Evolutionary conservation across 139 green algal species (phyloP).

Genomic region (Trebouxia sp.): DNA sequence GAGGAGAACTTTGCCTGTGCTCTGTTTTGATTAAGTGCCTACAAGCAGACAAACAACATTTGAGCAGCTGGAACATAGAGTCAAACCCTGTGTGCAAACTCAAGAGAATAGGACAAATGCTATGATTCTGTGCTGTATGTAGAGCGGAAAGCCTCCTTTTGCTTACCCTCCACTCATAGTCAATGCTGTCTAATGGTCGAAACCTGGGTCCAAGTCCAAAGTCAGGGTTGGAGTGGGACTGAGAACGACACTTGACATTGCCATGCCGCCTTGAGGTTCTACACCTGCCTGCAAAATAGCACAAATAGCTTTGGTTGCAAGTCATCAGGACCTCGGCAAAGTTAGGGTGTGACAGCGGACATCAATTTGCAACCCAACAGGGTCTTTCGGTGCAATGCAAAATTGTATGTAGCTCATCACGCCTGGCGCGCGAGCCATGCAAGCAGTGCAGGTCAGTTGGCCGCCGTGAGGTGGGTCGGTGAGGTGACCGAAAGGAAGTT

Average conservation of each 20-base stretch:
- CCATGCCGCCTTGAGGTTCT: not conserved
- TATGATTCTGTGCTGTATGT: not conserved
- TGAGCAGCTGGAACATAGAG: too few species aligned
- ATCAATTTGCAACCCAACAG: too few species aligned
- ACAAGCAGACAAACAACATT: not conserved
- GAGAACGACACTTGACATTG: not conserved
- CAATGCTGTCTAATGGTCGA: not conserved
- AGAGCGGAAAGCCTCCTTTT: not conserved
- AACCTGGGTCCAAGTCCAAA: not conserved
- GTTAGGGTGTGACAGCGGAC: too few species aligned
- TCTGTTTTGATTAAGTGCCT: not conserved
- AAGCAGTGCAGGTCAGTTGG: not conserved
- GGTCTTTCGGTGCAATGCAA: too few species aligned
- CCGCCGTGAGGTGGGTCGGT: slow-evolving; percentile 16
- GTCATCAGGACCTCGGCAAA: too few species aligned
- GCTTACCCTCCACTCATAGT: slow-evolving; percentile 6
- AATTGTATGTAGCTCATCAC: not conserved
- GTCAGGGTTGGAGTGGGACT: not conserved
- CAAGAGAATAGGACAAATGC: too few species aligned
- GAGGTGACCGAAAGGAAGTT: too few species aligned
- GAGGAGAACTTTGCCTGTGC: not conserved
- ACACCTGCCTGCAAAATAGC: too few species aligned
- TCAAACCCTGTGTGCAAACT: too few species aligned
- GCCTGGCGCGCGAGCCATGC: not conserved
- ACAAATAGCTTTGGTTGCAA: too few species aligned